A percentile compares a stretch with the other conserved stretches of the same genome.
These are phyloP conservation scores for Phytophthora kernoviae DNA, from an alignment of 352 stramenopile genomes.

Conservation along the genomic window DNA sequence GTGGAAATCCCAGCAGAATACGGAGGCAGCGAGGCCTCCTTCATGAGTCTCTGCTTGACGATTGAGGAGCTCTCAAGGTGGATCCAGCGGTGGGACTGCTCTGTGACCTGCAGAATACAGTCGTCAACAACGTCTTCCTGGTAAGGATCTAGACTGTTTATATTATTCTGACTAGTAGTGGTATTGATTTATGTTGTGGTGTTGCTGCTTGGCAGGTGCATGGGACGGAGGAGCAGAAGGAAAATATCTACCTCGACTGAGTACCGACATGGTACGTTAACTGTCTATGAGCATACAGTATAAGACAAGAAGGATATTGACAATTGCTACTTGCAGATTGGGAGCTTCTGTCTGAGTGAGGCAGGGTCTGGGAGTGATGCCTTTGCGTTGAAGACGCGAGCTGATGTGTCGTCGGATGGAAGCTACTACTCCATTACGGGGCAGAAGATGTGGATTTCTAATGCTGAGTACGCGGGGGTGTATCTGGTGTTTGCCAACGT, in stretches of 20 bases:
- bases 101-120: constrained; percentile 95
- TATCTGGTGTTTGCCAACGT: constrained; percentile 97
- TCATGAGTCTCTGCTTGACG: constrained; percentile 94
- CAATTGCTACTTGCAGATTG: constrained; percentile 68
- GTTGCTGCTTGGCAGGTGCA: constrained; percentile 62
- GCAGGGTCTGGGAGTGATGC: constrained; percentile 94
- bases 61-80: constrained; percentile 97
- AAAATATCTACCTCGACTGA: constrained; percentile 86
- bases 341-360: constrained; percentile 96
- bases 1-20: constrained; percentile 96
- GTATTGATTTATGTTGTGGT: neutral
- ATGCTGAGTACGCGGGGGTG: constrained; percentile 94
- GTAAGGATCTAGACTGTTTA: constrained; percentile 25
- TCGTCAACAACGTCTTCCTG: constrained; percentile 96
- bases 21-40: constrained; percentile 92
- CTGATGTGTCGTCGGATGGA: constrained; percentile 83
- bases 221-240: constrained; percentile 80
- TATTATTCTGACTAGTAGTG: too few relatives aligned
- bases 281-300: neutral
- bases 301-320: neutral
- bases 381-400: constrained; percentile 95
- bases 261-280: constrained; percentile 68
- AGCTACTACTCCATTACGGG: constrained; percentile 96
- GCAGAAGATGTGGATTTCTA: constrained; percentile 98
- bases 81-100: constrained; percentile 95